Base-by-base conservation (phyloP, 1,284 basidiomycete species). In the Erythrobasidium hasegawianum region DNA sequence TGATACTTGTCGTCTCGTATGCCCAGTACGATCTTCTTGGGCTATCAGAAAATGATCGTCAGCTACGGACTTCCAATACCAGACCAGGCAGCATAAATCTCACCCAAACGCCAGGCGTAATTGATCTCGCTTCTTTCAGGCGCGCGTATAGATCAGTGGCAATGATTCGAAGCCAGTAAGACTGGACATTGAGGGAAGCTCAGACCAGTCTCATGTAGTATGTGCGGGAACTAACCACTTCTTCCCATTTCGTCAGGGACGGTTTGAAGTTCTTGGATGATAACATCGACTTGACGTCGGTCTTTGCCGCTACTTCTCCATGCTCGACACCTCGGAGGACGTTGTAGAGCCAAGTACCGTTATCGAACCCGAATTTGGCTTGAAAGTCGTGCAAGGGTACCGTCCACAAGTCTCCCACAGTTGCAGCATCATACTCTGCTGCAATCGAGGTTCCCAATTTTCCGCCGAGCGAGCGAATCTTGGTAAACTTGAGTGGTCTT, bases 391-490 rank as follows among this genome's bases (percentile, higher is more conserved):
- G 87, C 85, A 77, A 73, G 9, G 79, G 68, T 0, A 83, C 78
- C 0, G 72, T 73, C 61, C 93, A 78, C 62, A 96, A 80, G 74
- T 97, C 94, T 0, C 86, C 87, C 0, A 97, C 92, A 1, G 88
- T 93, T 11, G 87, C 87, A 8, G 85, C 91, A 71, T 88, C 87
- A 75, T 90, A 97, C 75, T 92, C 88, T 66, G 86, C 84, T 0
- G 90, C 90, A 33, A 99, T 81, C 0, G 90, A 87, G 55, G 85
- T 83, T 1, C 96, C 95, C 0, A 98, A 84, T 78, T 98, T 98
- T 4, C 96, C 95, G 0, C 95, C 95, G 0, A 99, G 80, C 72
- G 91, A 91, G 7, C 96, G 85, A 74, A 99, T 97, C 89, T 95
- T 95, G 72, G 92, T 90, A 73, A 97, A 95, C 20, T 84, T 81